These are phyloP conservation scores for Saksenaea vasiformis DNA, from an alignment of 371 early-diverging fungal species.

Conservation along the genomic window DNA sequence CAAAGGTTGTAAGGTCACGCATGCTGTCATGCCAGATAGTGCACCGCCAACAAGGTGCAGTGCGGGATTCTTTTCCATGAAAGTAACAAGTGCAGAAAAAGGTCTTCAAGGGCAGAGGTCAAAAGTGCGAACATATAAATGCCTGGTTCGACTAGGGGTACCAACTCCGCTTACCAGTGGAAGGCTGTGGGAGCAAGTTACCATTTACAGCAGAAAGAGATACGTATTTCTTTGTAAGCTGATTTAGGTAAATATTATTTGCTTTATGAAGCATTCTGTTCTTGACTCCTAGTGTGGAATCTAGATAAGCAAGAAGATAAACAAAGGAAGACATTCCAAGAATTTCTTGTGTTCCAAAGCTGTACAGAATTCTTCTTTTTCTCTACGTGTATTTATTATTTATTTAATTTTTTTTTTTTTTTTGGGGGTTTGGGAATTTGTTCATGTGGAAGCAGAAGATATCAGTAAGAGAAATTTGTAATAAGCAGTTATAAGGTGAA, in stretches of 20 bases:
- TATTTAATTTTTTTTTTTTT: neutral
- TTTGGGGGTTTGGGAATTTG: neutral
- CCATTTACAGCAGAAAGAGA: neutral
- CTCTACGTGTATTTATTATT: neutral
- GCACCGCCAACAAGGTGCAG: constrained; percentile 81
- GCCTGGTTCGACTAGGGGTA: neutral
- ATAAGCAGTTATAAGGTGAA: neutral
- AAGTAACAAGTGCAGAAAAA: neutral
- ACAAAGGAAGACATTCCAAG: no score
- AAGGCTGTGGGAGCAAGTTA: neutral
- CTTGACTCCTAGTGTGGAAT: no score
- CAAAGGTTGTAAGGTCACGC: constrained; percentile 87
- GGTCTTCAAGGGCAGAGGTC: neutral
- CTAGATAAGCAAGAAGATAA: no score
- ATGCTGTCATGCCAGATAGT: constrained; percentile 79
- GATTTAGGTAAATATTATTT: no score
- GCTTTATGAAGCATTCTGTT: no score
- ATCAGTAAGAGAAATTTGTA: neutral
- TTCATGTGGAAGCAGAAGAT: neutral
- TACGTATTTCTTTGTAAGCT: no score
- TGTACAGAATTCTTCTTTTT: no score
- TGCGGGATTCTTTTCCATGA: constrained; percentile 25
- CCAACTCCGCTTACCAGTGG: neutral
- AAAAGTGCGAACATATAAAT: neutral
- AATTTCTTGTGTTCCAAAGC: no score